Conservation (phyloP, 768 basidiomycete genomes). For the Hericium coralloides region DNA sequence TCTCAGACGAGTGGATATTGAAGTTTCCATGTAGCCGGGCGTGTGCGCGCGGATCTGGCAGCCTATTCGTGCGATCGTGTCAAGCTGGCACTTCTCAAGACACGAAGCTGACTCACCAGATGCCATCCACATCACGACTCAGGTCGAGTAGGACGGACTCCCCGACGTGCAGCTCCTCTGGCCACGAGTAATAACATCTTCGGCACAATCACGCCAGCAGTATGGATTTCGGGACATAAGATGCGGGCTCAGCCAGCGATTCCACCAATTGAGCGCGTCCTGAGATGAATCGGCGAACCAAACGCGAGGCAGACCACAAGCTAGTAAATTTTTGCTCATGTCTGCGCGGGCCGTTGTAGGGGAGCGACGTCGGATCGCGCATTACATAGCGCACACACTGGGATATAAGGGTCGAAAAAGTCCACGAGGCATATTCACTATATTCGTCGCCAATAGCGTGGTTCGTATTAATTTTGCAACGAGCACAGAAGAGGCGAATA, state of each 20-base stretch:
- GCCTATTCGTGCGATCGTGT: neutral
- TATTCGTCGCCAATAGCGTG: neutral
- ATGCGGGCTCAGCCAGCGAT: too few species aligned
- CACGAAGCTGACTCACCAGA: constrained; percentile 32
- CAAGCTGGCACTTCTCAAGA: neutral
- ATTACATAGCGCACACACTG: neutral
- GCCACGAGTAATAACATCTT: constrained; percentile 36
- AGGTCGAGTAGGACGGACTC: constrained; percentile 46
- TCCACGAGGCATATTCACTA: neutral
- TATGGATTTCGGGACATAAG: constrained; percentile 25
- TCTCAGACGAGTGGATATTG: constrained; percentile 44
- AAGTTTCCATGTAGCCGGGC: constrained; percentile 42
- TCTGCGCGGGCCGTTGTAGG: neutral
- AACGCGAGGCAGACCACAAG: neutral
- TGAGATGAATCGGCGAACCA: neutral
- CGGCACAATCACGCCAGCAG: constrained; percentile 43
- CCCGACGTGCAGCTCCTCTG: constrained; percentile 26
- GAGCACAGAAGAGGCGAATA: neutral
- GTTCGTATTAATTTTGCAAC: neutral
- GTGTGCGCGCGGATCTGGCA: constrained; percentile 29
- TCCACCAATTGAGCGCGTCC: too few species aligned
- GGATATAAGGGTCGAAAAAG: neutral
- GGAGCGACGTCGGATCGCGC: neutral
- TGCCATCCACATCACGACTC: constrained; percentile 40
- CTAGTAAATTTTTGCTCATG: neutral